Base-by-base conservation (phyloP, 345 rosid genomes). In the Litchi chinensis region DNA sequence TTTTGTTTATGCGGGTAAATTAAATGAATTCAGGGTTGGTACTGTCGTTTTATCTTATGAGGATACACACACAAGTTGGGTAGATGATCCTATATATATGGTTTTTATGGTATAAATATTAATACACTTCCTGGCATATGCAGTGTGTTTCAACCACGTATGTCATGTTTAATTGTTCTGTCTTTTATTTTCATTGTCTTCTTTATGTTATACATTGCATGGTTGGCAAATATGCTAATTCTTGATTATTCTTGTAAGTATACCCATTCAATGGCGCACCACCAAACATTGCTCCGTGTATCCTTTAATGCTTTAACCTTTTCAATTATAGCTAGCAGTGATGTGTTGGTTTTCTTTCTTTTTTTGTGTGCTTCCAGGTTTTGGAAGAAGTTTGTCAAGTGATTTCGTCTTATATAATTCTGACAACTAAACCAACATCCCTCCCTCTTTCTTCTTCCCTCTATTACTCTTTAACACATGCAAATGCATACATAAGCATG, bases 261-360 rank as follows among this genome's bases (percentile, higher is more conserved):
- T 93, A 96, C 82, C 83, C 92, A 9, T 92, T 78, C 70, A 92
- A 83, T 75, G 93, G 86, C 73, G 89, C 89, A 62, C 99, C 98
- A 5, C 98, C 97, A 79, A 96, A 96, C 81, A 77, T 96, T 79
- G 98, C 98, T 85, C 95, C 98, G 74, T 86, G 98, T 96, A 96
- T 96, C 99, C 98, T 94, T 82, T 63, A 10, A 57, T 68, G 10
- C 57, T 7, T 74, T 6, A 44, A 46, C 32, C 65, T 22, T 9
- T 0, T n/a, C 21, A 56, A 10, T 41, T 56, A 39, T 10, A 40
- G 32, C 10, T 56, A 15, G 8, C 26, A 39, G 26, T 56, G 18
- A 10, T 62, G 16, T 32, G 37, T 32, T 32, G 37, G 37, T n/a
- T 32, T 32, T 32, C 37, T 32, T 32, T 32, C 37, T 32, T 32